Evolutionary conservation across 106 monocot genomes (phyloP), one percentile per base, ranked within the genome.

Genomic region (Triglochin maritima): DNA sequence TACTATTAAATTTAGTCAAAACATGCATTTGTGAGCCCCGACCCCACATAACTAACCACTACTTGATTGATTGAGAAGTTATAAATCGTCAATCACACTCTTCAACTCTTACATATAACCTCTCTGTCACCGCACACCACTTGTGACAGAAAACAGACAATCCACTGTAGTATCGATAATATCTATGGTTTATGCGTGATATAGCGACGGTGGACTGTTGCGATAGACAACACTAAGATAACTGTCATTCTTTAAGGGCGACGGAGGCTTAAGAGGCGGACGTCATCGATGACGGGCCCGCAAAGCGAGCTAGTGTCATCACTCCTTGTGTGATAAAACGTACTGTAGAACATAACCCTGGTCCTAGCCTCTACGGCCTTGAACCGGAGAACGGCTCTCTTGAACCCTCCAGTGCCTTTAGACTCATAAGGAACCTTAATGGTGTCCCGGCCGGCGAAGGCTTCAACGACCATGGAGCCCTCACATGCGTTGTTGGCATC

Each of bases 221-320:
- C 1, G 29, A 29, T 29, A 29, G 29, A 29, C 29, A 29, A 29
- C 29, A 29, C 29, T 29, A 29, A 29, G 29, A 29, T 29, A 29
- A 29, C 29, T 29, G 29, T 29, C 1, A 29, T 29, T 29, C 29
- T 29, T 29, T 29, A 29, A 29, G 73, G 53, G 13, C 54, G 51
- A 43, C 74, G 66, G 54, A 74, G 16, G 16, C 66, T 66, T 10
- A 74, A 9, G 49, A 74, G 55, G 58, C 41, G 45, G 47, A 66
- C 58, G 58, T 65, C 66, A 57, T 74, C 74, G 29, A 74, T 59
- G 47, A 59, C 49, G 3, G 74, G 74, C 4, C 74, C 74, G 14
- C 74, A 74, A 56, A 74, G 74, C 13, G 74, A 74, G 66, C 74
- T 74, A 57, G 48, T 49, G 56, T 74, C 74, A 46, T 74, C 74